A percentile compares a stretch with the other conserved stretches of the same genome.
Conservation (phyloP, 371 early-diverging fungal genomes). For the Mortierella sp. region DNA sequence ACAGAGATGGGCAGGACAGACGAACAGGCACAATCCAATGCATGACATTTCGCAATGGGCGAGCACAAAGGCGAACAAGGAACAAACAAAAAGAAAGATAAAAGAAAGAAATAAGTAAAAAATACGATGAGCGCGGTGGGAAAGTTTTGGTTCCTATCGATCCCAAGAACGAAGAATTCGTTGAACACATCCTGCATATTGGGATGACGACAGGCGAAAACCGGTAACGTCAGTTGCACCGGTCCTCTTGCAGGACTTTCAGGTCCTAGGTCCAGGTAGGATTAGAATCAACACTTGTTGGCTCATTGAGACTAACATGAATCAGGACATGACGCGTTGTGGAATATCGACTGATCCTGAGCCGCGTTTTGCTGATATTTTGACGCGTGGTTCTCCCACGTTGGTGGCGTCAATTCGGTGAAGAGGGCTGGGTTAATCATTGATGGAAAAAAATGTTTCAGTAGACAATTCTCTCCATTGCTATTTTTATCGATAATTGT, state of each 20-base stretch:
- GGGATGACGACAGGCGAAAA: too few relatives aligned
- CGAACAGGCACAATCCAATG: not conserved
- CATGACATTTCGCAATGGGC: slow-evolving; percentile 6
- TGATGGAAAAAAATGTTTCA: not conserved
- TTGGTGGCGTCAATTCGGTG: not conserved
- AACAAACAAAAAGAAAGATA: not conserved
- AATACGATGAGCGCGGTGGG: not conserved
- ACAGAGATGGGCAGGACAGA: not conserved
- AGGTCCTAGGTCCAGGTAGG: too few relatives aligned
- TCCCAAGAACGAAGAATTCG: not conserved
- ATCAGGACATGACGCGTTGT: too few relatives aligned
- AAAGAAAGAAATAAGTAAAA: not conserved
- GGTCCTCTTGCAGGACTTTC: too few relatives aligned
- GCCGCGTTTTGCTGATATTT: not conserved
- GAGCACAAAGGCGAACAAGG: not conserved
- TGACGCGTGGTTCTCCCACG: not conserved
- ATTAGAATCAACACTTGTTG: too few relatives aligned
- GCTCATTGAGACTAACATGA: too few relatives aligned
- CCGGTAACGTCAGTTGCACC: too few relatives aligned
- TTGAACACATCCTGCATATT: too few relatives aligned
- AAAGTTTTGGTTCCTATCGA: not conserved
- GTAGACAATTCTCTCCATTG: not conserved
- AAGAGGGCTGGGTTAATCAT: not conserved
- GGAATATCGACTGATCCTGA: too few relatives aligned
- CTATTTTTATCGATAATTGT: not conserved